Evolutionary conservation across 176 grass and related monocot genomes (phyloP), one percentile per base, ranked within the genome.

Genomic region (Poa pratensis): DNA sequence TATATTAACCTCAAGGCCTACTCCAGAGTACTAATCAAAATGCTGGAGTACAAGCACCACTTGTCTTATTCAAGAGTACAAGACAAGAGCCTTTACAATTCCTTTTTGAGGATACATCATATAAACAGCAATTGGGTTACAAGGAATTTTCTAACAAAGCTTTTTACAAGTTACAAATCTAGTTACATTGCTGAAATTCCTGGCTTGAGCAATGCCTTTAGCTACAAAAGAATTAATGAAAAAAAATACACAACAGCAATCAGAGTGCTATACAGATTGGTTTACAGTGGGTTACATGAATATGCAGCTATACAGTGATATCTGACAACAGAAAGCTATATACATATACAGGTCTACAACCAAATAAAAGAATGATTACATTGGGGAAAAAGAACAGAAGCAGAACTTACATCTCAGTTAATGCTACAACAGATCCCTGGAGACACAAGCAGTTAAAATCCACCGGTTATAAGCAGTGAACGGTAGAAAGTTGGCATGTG

Each of bases 371-470:
- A 75, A 76, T 43, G 74, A 28, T 76, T 89, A 75, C 65, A 89
- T 68, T 19, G 30, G 67, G 54, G 49, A 64, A 67, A 62, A 54
- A 76, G 83, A 75, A 87, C 80, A 75, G 79, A 39, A 83, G 58
- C 74, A 59, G 79, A 66, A 92, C 90, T 92, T 92, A 92, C 90
- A 92, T 87, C 83, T 89, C 81, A 89, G 51, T 76, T 84, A 89
- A 65, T 74, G 70, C 61, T 87, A 87, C 79, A 82, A 87, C 61
- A 86, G 76, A 82, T 77, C 35, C 61, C 37, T 68, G 86, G 50
- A 82, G 86, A 82, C 54, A 86, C 77, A 86, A 61, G 87, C 68
- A 88, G 83, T 57, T 68, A 82, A 72, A 84, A 82, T 66, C 80
- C 83, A 82, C 73, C 55, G 30, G 80, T 83, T 89, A 88, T 79